A percentile compares a stretch with the other conserved stretches of the same genome.
Evolutionary conservation across 2,329 filamentous ascomycete species (phyloP).

Genomic region (Didymella pinodella): DNA sequence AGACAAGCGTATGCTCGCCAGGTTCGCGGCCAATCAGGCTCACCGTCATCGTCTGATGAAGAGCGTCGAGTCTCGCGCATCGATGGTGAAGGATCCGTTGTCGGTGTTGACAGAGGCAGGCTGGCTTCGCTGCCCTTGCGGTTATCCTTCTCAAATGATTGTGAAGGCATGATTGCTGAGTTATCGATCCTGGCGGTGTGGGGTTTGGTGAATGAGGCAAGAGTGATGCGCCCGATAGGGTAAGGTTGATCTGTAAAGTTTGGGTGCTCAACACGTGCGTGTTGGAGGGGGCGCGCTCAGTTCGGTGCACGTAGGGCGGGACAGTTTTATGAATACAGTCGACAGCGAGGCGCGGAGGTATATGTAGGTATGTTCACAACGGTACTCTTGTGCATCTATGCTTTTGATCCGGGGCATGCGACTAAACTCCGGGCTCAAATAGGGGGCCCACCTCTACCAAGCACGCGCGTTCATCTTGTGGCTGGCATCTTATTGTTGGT

Average conservation of each 20-base stretch:
- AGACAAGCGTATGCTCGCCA: constrained; percentile 57
- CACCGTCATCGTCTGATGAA: constrained; percentile 35
- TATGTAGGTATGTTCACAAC: constrained; percentile 34
- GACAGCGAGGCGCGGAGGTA: constrained; percentile 19
- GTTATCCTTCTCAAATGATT: constrained; percentile 29
- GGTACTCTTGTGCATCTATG: constrained; percentile 23
- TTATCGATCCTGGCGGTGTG: constrained; percentile 16
- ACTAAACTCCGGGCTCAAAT: constrained; percentile 29
- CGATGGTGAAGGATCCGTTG: constrained; percentile 32
- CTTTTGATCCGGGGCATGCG: constrained; percentile 31
- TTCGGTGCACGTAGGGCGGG: constrained; percentile 23
- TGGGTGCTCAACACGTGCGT: constrained; percentile 32
- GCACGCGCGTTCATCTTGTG: constrained; percentile 42
- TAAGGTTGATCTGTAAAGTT: constrained; percentile 20
- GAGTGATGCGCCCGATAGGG: constrained; percentile 15
- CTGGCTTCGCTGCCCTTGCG: constrained; percentile 31
- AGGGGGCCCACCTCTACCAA: constrained; percentile 36
- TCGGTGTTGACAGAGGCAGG: constrained; percentile 37
- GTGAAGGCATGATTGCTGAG: constrained; percentile 25
- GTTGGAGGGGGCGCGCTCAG: constrained; percentile 30
- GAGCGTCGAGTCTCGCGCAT: constrained; percentile 31
- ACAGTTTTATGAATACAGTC: constrained; percentile 14
- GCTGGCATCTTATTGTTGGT: constrained; percentile 37
- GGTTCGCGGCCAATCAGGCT: constrained; percentile 55
- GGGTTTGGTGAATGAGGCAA: constrained; percentile 15